Evolutionary conservation across 2,329 filamentous ascomycete genomes (phyloP), one percentile per base, ranked within the genome.

Genomic region (Pyricularia sp.): DNA sequence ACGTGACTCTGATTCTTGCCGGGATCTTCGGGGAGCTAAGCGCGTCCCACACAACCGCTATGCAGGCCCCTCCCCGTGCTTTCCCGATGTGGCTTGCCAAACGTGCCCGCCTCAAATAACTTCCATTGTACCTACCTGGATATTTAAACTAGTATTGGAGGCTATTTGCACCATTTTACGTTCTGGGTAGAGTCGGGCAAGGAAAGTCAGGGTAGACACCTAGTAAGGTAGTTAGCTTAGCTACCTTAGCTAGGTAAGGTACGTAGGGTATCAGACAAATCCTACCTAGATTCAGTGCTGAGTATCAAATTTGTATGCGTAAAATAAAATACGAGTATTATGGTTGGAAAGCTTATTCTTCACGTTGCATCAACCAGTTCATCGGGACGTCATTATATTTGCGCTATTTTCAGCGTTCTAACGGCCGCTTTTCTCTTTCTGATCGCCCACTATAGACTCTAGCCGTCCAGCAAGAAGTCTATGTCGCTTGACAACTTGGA

Each of bases 401-500:
- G 23, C 58, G n/a, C 17, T 63, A 20, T 28, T 59, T 26, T 58
- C 58, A 26, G 14, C 59, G 17, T 14, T 26, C 26, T 63, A 63
- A 17, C 59, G 59, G 9, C 5, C 12, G 25, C 58, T 33, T n/a
- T 70, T 71, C 69, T 77, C 78, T 64, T 81, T 81, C 70, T 83
- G 84, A 65, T 84, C 82, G 17, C 87, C 87, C 66, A 90, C 87
- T 70, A 89, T 88, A 1, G 85, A 85, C 77, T 94, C 92, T 65
- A 94, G 79, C 55, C 92, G 87, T 11, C 93, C 92, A 23, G 94
- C 93, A 75, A 97, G 84, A 14, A 94, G 85, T 63, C 92, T 88
- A 80, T 97, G 94, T 73, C 94, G 92, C 78, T 91, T 92, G 78
- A 97, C 93, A 42, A 97, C 87, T 70, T 94, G 91, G 55, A 93